Evolutionary conservation across 2,329 filamentous ascomycete genomes (phyloP), one percentile per base, ranked within the genome.

Genomic region (Fusarium algeriense): DNA sequence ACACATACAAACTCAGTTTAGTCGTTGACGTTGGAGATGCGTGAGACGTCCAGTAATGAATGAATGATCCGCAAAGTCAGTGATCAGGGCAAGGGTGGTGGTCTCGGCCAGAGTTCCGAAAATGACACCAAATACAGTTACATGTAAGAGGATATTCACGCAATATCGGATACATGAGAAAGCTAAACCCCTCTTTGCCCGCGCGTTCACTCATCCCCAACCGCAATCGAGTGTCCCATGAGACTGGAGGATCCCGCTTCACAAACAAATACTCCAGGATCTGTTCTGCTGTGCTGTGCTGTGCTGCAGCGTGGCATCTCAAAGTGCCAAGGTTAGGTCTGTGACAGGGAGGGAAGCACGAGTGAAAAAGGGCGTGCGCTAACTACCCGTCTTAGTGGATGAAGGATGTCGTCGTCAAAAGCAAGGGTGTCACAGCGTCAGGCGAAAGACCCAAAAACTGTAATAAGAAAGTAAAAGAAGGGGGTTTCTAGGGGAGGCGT

Each of bases 301-400:
- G 48, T 38, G 40, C 20, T 48, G 37, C 41, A 52, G 60, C 26
- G 53, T 64, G 61, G 48, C 61, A 67, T 67, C 43, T 34, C 20
- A 45, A 57, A 32, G 45, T 56, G 65, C 52, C 52, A 62, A 67
- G 62, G 26, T 34, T 38, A 50, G 40, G 53, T 59, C 40, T 35
- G 44, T 43, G 41, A 52, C 30, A 63, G 49, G 57, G 48, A 59
- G 37, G 34, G 48, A n/a, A 46, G 40, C 48, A 52, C 32, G 38
- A 32, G 45, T 50, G 20, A 60, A 11, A 65, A 40, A 37, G 52
- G 68, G 63, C 49, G 68, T 71, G 62, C 58, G 37, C 41, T 32
- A 43, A 38, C 37, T 37, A 49, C 46, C 62, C 43, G 67, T 58
- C 49, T 20, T 59, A 59, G 28, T 30, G 30, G 30, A 30, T 30